Evolutionary conservation across 2,329 filamentous ascomycete genomes (phyloP).

Genomic region (Alternaria alternata): DNA sequence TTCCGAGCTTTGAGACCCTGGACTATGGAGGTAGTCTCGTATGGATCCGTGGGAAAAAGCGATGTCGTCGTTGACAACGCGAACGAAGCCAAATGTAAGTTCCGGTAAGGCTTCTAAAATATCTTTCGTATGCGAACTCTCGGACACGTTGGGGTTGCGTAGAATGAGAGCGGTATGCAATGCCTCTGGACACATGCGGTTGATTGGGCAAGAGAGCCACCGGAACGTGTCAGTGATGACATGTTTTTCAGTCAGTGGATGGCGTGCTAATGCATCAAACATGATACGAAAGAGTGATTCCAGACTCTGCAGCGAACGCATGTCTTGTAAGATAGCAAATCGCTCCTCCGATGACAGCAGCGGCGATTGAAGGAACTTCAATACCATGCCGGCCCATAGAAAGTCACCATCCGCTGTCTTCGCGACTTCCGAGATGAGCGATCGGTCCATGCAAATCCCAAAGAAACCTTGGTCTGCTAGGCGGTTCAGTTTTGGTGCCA

Average conservation of each 20-base stretch:
- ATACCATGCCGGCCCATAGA: conserved; percentile 36
- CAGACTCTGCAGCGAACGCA: conserved; percentile 28
- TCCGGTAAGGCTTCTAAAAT: conserved; percentile 28
- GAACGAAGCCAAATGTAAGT: conserved; percentile 38
- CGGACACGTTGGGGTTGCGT: conserved; percentile 6
- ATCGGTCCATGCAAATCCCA: conserved; percentile 38
- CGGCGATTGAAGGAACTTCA: conserved; percentile 36
- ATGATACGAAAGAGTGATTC: conserved; percentile 34
- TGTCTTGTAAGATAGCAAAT: conserved; percentile 25
- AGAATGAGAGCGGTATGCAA: conserved; percentile 31
- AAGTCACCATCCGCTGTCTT: conserved; percentile 36
- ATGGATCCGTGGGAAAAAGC: conserved; percentile 37
- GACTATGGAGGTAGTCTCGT: conserved; percentile 34
- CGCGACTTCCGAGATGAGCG: conserved; percentile 27
- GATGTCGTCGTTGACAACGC: conserved; percentile 26
- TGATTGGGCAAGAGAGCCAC: conserved; percentile 38
- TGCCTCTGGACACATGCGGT: conserved; percentile 27
- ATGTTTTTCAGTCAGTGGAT: conserved; percentile 28
- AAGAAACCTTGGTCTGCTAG: conserved; percentile 44
- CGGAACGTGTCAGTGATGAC: conserved; percentile 34
- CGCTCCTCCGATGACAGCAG: conserved; percentile 38
- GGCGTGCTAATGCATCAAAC: conserved; percentile 27
- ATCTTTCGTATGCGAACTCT: conserved; percentile 7
- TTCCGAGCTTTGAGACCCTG: conserved; percentile 24
- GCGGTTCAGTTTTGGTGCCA: conserved; percentile 29